Percentiles rank a stretch among this genome's conserved stretches.
Evolutionary conservation across 352 stramenopile genomes (phyloP).

Genomic region (Blastocystis hominis): DNA sequence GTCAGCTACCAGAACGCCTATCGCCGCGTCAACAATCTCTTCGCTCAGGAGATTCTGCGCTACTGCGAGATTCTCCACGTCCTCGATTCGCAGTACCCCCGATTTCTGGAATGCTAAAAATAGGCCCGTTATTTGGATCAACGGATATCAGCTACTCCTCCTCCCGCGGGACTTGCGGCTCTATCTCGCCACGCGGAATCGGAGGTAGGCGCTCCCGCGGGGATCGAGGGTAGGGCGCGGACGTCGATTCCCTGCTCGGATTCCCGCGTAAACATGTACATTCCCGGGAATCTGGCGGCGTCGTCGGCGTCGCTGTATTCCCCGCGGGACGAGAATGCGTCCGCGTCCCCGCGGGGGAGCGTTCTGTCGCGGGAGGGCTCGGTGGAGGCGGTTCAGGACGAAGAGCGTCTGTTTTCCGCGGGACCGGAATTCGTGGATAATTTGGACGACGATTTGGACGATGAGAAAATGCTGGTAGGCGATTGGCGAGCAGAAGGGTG

Average conservation of each 20-base stretch:
- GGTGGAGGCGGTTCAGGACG: background rate
- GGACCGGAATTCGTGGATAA: constrained; percentile 40
- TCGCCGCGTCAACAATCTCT: constrained; percentile 44
- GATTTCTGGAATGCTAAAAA: background rate
- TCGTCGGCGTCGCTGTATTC: constrained; percentile 2
- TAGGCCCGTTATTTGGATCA: constrained; percentile 57
- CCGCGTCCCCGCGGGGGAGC: background rate
- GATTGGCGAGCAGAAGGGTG: background rate
- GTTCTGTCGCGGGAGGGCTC: background rate
- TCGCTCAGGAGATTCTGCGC: constrained; percentile 51
- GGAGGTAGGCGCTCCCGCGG: background rate
- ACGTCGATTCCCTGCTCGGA: background rate
- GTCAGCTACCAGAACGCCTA: constrained; percentile 47
- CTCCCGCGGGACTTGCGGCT: constrained; percentile 45
- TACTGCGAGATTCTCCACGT: constrained; percentile 29
- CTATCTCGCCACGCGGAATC: constrained; percentile 20
- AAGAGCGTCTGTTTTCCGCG: constrained; percentile 4
- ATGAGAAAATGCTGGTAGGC: constrained; percentile 11
- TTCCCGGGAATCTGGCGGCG: background rate
- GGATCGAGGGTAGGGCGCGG: background rate
- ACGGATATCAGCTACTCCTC: constrained; percentile 51
- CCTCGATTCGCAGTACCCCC: background rate
- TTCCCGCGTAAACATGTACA: background rate
- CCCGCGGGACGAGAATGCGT: background rate
- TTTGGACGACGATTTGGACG: constrained; percentile 43